Base-by-base conservation (phyloP, 1,139 yeast genomes). In the Blastobotrys illinoisensis region DNA sequence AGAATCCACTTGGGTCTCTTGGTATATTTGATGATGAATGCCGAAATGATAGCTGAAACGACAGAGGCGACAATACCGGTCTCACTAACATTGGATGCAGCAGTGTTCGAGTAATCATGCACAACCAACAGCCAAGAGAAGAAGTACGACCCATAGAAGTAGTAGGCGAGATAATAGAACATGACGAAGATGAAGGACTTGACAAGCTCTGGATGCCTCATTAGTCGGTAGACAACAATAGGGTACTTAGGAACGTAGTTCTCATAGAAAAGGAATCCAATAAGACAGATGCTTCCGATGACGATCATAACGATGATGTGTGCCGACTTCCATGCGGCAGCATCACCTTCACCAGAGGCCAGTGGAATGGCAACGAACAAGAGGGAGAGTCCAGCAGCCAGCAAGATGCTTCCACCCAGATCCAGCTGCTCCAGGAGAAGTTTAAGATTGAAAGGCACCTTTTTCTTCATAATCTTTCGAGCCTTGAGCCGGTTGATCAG, bases 61-160 rank as follows among this genome's bases (percentile, higher is more conserved):
- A 84, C 76, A 18, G 80, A 83, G 2, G 86, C 77, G 23, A 81
- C 86, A 60, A 85, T 84, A 13, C 86, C 77, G 63, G 79, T 80
- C 53, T 84, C 71, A 1, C 82, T 77, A 2, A 81, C 71, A 62
- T 85, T 84, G 5, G 85, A 79, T 11, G 90, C 88, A 1, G 88
- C 82, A 53, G 73, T 75, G 49, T 74, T 69, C 19, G 82, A 72
- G 58, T 81, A 79, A 63, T 80, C 73, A 69, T 51, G 52, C 5
- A 50, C 84, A 78, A 5, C 85, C 83, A 47, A 82, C 85, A 53
- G 79, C 66, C 60, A 85, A 7, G 56, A 49, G 47, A 54, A 58
- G 54, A 55, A 58, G 51, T 58, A 58, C 4, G 58, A 53, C 40
- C 48, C 43, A 53, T 56, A 58, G 44, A 57, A 53, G 54, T 55